Base-by-base conservation (phyloP, 805 yeast species). In the Kodamaea restingae region DNA sequence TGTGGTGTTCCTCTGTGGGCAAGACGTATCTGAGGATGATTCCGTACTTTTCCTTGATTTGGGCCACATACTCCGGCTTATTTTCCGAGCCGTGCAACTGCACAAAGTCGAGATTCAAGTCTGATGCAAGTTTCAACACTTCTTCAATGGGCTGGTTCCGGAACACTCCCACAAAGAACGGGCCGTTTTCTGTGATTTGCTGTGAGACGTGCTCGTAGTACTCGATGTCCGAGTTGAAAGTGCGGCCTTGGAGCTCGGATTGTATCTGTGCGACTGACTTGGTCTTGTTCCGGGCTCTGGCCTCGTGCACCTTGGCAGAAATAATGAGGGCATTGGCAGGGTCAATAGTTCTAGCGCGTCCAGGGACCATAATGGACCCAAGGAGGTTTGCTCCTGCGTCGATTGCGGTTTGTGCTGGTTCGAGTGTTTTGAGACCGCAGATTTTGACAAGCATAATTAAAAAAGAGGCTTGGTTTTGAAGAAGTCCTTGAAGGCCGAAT, bases 361-460 rank as follows among this genome's bases (percentile, higher is more conserved):
- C 75, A 0, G 97, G 98, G 2, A 88, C 98, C 55, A 93, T 58
- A 20, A 93, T 93, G 48, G 86, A 77, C 1, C 98, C 98, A 2
- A 91, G 51, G 29, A 87, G 58, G 47, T 84, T 76, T 0, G 97
- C 90, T 0, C 95, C 95, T 5, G 67, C 46, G 0, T 73, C 76
- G 0, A 88, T 61, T 0, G 96, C 96, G 4, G 51, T 53, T n/a
- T 60, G 44, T 0, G 96, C 97, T 0, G 86, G 86, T 33, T 80
- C 83, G 0, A 61, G 55, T 2, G 82, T 70, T 47, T 76, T 75
- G 15, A 91, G 56, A 0, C 98, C 98, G 58, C 98, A 91, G 3
- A 91, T 79, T 55, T 91, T 91, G 4, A 84, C 84, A n/a, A 86
- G 28, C 43, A 36, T 36, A 8, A 14, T 9, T 9, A 25, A 25